Percentiles rank a stretch among this genome's conserved stretches.
Conservation (phyloP, 2,329 filamentous ascomycete species). For the Fusarium nodosum region DNA sequence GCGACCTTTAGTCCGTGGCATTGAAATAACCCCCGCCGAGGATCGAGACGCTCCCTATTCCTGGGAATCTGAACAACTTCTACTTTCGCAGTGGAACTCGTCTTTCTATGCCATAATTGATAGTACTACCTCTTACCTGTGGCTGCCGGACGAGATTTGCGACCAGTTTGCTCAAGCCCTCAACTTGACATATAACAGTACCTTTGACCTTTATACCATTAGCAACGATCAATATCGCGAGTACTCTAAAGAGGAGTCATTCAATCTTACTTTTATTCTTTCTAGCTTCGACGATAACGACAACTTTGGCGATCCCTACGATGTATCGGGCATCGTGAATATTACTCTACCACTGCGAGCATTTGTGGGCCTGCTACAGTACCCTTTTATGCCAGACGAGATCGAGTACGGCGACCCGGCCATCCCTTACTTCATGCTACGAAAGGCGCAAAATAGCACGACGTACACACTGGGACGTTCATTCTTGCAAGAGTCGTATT, state of each 20-base stretch:
- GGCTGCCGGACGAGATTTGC: constrained; percentile 72
- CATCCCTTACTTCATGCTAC: constrained; percentile 75
- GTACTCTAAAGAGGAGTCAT: constrained; percentile 60
- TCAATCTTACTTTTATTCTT: constrained; percentile 70
- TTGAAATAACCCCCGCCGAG: constrained; percentile 58
- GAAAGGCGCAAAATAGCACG: constrained; percentile 65
- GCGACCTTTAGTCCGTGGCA: constrained; percentile 71
- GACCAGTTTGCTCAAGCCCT: constrained; percentile 74
- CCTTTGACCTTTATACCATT: constrained; percentile 74
- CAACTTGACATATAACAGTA: constrained; percentile 74
- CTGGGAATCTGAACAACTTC: constrained; percentile 57
- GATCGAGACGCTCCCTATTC: constrained; percentile 49
- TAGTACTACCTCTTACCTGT: constrained; percentile 74
- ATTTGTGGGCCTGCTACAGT: constrained; percentile 64
- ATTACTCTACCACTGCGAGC: constrained; percentile 67
- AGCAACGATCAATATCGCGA: constrained; percentile 67
- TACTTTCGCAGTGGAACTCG: constrained; percentile 62
- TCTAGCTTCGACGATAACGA: constrained; percentile 68
- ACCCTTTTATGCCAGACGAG: constrained; percentile 61
- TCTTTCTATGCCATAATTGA: constrained; percentile 70
- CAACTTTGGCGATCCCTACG: constrained; percentile 64
- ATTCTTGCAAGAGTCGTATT: constrained; percentile 78
- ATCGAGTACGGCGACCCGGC: constrained; percentile 61
- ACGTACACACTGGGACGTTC: constrained; percentile 74
- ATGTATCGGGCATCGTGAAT: constrained; percentile 67